Conservation (phyloP, 495 filamentous ascomycete genomes). For the Aspergillus nanangensis region DNA sequence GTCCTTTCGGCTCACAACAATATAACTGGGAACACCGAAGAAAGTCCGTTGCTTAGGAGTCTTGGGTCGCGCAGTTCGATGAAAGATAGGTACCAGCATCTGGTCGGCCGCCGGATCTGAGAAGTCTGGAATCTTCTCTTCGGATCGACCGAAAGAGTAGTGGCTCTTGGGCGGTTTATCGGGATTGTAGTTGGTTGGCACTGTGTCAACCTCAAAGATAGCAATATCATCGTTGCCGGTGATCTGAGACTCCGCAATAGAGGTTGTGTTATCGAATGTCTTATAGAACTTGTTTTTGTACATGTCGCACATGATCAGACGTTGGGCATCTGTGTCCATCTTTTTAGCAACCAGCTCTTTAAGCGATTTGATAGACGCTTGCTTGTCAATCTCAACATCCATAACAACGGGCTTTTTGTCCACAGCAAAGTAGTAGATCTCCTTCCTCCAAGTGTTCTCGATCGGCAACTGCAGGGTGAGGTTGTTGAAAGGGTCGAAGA, state of each 20-base stretch:
- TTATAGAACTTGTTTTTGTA: conserved; percentile 80
- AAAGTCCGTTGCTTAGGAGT: conserved; percentile 24
- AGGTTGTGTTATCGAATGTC: conserved; percentile 61
- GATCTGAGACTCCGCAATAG: conserved; percentile 66
- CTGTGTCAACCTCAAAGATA: conserved; percentile 76
- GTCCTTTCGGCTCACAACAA: conserved; percentile 59
- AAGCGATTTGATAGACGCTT: conserved; percentile 63
- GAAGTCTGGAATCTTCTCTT: conserved; percentile 53
- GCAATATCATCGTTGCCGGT: conserved; percentile 56
- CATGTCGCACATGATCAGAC: conserved; percentile 70
- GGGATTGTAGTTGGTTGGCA: conserved; percentile 70
- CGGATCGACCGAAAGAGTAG: conserved; percentile 42
- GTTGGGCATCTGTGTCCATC: conserved; percentile 50
- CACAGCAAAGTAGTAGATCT: conserved; percentile 70
- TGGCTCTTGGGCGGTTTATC: conserved; percentile 44
- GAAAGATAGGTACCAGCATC: conserved; percentile 75
- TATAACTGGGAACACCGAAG: conserved; percentile 56
- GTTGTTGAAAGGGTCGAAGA: conserved; percentile 96
- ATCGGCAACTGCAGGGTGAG: conserved; percentile 87
- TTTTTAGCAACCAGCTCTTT: conserved; percentile 73
- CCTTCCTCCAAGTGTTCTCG: conserved; percentile 68
- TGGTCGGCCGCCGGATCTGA: conserved; percentile 63
- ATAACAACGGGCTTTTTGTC: conserved; percentile 62
- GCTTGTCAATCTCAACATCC: conserved; percentile 82
- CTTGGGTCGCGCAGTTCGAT: conserved; percentile 53